Base-by-base conservation (phyloP, 2,329 filamentous ascomycete genomes). In the Ceratocystis albifundus region DNA sequence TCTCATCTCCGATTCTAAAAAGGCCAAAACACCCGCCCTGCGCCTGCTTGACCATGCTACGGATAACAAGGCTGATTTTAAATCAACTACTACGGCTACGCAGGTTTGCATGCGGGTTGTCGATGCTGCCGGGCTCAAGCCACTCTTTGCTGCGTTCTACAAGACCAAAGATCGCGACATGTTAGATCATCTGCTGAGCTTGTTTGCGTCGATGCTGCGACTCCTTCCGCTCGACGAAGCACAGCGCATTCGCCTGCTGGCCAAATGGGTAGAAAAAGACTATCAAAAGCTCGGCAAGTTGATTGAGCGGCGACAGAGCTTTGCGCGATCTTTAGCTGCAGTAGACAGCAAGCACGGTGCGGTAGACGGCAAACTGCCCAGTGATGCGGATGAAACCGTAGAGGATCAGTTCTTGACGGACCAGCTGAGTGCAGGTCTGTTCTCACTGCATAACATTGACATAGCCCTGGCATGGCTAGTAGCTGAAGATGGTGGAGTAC, bases 211-310 rank as follows among this genome's bases (percentile, higher is more conserved):
- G 0, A 82, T 99, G 74, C 80, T 99, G 0, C 86, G 91, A 28
- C 80, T 87, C 3, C 76, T 99, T 0, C 91, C 92, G 0, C 88
- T 85, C 17, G 84, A 90, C 41, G 91, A 89, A 1, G 80, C 89
- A 0, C 81, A 86, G 41, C 84, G 94, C 4, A 95, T 97, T 71
- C 84, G 94, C 3, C 83, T 88, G 0, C 81, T 97, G 3, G 93
- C 92, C 61, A 99, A 99, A 73, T 97, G 97, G 72, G 88, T 96
- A 20, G 94, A 99, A 75, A 96, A 90, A 73, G 86, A 96, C 70
- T 96, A 95, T 74, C 90, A 87, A 70, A 97, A 97, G 79, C 84
- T 90, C 46, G 77, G 74, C 4, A 89, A 86, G 73, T 79, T 97
- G 3, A 74, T 96, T 45, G 79, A 82, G 68, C 75, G 96, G 61